phyloP scores from a whole-genome alignment of 345 rosid genomes.

The Brassica napus region DNA sequence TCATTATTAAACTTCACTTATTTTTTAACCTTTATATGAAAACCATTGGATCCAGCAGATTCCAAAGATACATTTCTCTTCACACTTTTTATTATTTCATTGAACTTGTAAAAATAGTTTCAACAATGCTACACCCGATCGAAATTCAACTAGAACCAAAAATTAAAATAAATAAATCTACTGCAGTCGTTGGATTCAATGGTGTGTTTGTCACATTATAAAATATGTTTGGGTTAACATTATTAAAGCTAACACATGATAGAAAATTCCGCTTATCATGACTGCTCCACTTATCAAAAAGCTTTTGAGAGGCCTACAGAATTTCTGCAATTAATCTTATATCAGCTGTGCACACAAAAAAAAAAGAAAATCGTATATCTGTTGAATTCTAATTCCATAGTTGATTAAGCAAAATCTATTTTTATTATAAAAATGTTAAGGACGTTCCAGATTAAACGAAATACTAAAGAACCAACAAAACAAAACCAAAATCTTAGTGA shows the following conservation, averaged over 20 bases:
- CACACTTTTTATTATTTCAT: not conserved
- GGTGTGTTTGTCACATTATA: constrained; percentile 19
- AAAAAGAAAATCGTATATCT: not conserved
- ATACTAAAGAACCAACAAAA: constrained; percentile 9
- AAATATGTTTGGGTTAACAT: constrained; percentile 7
- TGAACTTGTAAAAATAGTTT: not conserved
- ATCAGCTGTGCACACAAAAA: not conserved
- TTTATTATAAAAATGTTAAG: not conserved
- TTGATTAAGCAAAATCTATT: not conserved
- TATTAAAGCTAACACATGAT: not conserved
- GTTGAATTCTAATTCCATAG: not conserved
- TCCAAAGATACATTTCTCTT: not conserved
- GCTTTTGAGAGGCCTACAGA: constrained; percentile 11
- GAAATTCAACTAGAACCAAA: not conserved
- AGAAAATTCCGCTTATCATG: constrained; percentile 38
- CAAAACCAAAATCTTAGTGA: constrained; percentile 16
- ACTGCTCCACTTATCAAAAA: constrained; percentile 42
- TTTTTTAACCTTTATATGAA: not conserved
- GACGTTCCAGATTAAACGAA: constrained; percentile 37
- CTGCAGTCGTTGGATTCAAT: constrained; percentile 33
- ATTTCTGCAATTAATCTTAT: constrained; percentile 16
- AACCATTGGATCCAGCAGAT: not conserved
- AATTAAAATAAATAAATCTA: not conserved
- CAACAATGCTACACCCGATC: not conserved
- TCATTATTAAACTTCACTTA: not conserved